Conservation (phyloP, 495 filamentous ascomycete genomes). For the Annulohypoxylon maeteangense region DNA sequence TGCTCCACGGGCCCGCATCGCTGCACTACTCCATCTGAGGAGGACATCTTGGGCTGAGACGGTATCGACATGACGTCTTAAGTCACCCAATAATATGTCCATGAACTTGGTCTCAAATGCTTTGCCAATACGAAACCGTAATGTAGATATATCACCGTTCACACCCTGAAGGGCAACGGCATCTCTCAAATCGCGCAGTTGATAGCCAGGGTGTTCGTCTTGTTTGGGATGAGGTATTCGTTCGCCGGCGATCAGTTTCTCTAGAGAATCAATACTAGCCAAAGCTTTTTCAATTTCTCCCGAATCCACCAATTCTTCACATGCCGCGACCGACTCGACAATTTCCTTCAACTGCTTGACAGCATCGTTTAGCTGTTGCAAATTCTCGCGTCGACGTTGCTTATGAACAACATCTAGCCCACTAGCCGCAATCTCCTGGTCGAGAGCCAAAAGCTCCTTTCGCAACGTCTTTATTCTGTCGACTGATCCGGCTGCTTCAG, state of each 20-base stretch:
- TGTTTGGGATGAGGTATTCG: conserved; percentile 15
- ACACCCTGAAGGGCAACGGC: conserved; percentile 85
- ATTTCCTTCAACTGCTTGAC: conserved; percentile 84
- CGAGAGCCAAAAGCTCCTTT: conserved; percentile 79
- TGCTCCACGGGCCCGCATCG: conserved; percentile 65
- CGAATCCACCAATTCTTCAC: conserved; percentile 82
- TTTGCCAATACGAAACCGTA: conserved; percentile 85
- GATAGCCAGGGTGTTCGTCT: conserved; percentile 48
- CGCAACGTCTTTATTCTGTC: conserved; percentile 83
- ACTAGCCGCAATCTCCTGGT: conserved; percentile 86
- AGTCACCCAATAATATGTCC: conserved; percentile 78
- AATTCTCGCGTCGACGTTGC: conserved; percentile 82
- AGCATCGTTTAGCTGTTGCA: conserved; percentile 82
- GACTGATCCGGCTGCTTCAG: conserved; percentile 92
- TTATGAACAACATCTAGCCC: conserved; percentile 88
- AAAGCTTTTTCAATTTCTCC: conserved; percentile 84
- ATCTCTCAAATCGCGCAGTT: conserved; percentile 75
- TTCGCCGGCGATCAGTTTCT: conserved; percentile 77
- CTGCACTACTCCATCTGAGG: conserved; percentile 74
- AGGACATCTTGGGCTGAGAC: conserved; percentile 79
- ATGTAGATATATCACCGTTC: conserved; percentile 74
- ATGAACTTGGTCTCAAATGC: conserved; percentile 86
- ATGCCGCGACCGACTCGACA: conserved; percentile 76
- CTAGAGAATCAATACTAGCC: conserved; percentile 76
- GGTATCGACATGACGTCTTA: conserved; percentile 82